Base-by-base conservation (phyloP, 805 yeast species). In the Debaryomyces hansenii region DNA sequence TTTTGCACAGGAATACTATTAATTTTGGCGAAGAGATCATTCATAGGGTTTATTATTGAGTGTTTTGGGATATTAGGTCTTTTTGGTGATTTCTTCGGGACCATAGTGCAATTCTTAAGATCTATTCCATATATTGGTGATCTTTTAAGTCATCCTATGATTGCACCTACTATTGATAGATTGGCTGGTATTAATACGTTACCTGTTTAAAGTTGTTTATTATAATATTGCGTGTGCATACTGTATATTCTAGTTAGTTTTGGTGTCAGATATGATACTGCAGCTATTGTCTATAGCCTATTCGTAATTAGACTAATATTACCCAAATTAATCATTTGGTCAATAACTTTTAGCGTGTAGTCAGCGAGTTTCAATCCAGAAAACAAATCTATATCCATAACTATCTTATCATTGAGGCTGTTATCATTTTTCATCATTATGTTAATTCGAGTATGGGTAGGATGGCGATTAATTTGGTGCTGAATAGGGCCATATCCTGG, bases 31-130 rank as follows among this genome's bases (percentile, higher is more conserved):
- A 87, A 86, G 58, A 77, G 85, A 70, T 82, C 97, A 1, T 87
- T 94, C 60, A 57, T 84, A 20, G 99, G 99, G 7, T 92, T 94
- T 59, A 62, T 85, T 1, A 69, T 92, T 34, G 99, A 92, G 64
- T 80, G 85, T 42, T 71, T 91, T 51, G 99, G 99, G n/a, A 89
- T 92, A 20, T 67, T 92, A 49, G 91, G 89, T 6, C 72, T 92
- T 32, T 92, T 94, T 69, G 99, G 90, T 32, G 98, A 94, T 67
- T 91, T 94, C 66, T 87, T 92, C 59, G 90, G 95, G 20, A 88
- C 95, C 10, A 83, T 94, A 39, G 80, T 92, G 10, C 86, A 88
- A 54, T 92, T 94, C 60, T 74, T 92, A 58, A 78, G 97, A 64
- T 85, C 95, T 5, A 66, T 92, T 56, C 99, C 99, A 2, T 63